Base-by-base conservation (phyloP, 345 rosid species). In the Hibiscus mutabilis region DNA sequence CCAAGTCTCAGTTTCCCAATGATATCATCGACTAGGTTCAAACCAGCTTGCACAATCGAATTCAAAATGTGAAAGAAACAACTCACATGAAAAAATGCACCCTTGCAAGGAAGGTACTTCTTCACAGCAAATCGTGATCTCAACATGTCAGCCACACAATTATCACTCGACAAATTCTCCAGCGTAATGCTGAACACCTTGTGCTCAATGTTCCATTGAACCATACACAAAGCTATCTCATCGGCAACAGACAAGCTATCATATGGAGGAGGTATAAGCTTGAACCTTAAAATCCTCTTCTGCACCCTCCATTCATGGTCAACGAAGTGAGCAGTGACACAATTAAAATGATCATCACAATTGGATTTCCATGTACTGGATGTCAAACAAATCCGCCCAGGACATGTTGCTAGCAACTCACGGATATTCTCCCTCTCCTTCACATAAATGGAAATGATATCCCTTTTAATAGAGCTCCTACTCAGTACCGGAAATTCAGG, bases 251-350 rank as follows among this genome's bases (percentile, higher is more conserved):
- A 76, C 19, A 74, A 67, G 60, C 76, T 40, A 42, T 70, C 79
- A 49, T 77, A 68, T 18, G 74, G 69, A 27, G 82, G 79, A 19
- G 76, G 76, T 33, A 77, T 42, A 46, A 69, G 77, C 68, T 70
- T 75, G 73, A 75, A 65, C 11, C 75, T 37, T 18, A 81, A 58
- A 58, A 75, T 69, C 64, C 79, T 75, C 57, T 60, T 78, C 40
- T 78, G 79, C 69, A 81, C 42, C 53, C 70, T 78, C 84, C 75
- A 75, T 37, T 78, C 81, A 72, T 74, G 67, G 37, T 76, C 80
- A 29, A 76, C 60, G 68, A 75, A 73, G 51, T 75, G 75, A 2
- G 70, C 75, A 7, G 76, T 46, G 42, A 78, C 52, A 56, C 83
- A 71, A 69, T 46, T 77, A 51, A 71, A 77, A 29, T 29, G 60